These are phyloP conservation scores for Candida boleticola DNA, from an alignment of 805 yeast species.

Conservation along the genomic window DNA sequence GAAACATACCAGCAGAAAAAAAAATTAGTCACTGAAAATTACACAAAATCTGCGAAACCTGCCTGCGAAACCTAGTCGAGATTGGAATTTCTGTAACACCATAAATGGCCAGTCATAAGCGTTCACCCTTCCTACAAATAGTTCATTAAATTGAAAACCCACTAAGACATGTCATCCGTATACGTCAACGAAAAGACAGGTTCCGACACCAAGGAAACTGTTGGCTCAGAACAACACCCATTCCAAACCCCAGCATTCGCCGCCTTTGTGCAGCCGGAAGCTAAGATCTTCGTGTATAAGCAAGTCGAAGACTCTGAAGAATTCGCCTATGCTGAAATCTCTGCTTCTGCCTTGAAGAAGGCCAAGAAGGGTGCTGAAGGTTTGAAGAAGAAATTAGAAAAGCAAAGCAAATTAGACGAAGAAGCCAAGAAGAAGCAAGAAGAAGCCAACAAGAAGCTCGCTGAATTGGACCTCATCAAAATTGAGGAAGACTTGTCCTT, in stretches of 20 bases:
- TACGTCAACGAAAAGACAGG: conserved; percentile 79
- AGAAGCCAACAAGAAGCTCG: conserved; percentile 73
- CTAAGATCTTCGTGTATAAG: conserved; percentile 60
- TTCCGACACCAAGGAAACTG: conserved; percentile 52
- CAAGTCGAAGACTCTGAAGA: conserved; percentile 51
- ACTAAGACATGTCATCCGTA: conserved; percentile 26
- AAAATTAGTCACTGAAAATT: no score
- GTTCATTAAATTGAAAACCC: no score
- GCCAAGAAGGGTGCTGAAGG: conserved; percentile 96
- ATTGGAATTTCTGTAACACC: no score
- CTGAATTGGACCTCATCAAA: conserved; percentile 68
- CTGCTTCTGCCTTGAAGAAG: conserved; percentile 90
- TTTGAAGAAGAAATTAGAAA: conserved; percentile 75
- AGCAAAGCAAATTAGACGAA: conserved; percentile 58
- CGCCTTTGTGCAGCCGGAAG: conserved; percentile 48
- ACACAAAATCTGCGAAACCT: no score
- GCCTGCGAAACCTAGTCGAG: no score
- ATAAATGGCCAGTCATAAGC: no score
- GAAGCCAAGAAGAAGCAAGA: conserved; percentile 53
- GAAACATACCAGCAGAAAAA: no score
- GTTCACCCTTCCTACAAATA: no score
- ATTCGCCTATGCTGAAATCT: conserved; percentile 68
- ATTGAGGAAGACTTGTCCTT: conserved; percentile 72
- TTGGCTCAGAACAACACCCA: conserved; percentile 70
- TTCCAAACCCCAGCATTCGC: conserved; percentile 86